Evolutionary conservation across 2,329 filamentous ascomycete genomes (phyloP).

Genomic region (Aspergillus ibericus): DNA sequence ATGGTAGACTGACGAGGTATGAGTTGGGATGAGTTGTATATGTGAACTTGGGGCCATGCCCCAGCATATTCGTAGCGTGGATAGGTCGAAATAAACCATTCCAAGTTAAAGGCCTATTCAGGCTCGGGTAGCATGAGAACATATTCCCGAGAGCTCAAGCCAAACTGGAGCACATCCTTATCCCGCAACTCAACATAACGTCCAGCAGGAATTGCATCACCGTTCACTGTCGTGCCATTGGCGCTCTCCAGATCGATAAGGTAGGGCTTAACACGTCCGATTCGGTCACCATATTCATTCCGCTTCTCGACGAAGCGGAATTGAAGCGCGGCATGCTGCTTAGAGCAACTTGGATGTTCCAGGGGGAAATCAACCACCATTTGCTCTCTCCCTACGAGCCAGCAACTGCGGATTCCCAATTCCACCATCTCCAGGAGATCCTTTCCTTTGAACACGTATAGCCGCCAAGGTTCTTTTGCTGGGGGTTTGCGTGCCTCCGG

Average conservation of each 20-base stretch:
- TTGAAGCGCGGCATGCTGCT: conserved; percentile 93
- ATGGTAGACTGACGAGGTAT: no score
- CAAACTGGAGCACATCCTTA: conserved; percentile 87
- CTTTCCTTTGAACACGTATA: conserved; percentile 87
- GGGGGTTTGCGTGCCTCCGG: conserved; percentile 87
- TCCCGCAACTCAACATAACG: conserved; percentile 83
- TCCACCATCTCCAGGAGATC: conserved; percentile 81
- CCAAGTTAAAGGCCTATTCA: conserved; percentile 11
- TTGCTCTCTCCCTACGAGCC: conserved; percentile 81
- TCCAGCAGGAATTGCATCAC: conserved; percentile 68
- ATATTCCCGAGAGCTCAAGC: conserved; percentile 85
- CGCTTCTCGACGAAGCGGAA: conserved; percentile 81
- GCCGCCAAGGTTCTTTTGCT: conserved; percentile 74
- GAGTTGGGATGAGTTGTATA: no score
- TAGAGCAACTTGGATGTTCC: conserved; percentile 89
- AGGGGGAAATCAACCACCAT: conserved; percentile 79
- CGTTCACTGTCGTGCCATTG: conserved; percentile 85
- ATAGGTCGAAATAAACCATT: neutral
- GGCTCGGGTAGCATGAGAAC: conserved; percentile 77
- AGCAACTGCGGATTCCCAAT: conserved; percentile 75
- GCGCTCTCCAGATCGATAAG: conserved; percentile 90
- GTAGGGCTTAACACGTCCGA: conserved; percentile 79
- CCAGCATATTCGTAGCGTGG: no score
- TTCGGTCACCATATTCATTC: conserved; percentile 83
- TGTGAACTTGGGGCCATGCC: no score